Evolutionary conservation across 2,329 filamentous ascomycete species (phyloP).

Genomic region (Annulohypoxylon truncatum): DNA sequence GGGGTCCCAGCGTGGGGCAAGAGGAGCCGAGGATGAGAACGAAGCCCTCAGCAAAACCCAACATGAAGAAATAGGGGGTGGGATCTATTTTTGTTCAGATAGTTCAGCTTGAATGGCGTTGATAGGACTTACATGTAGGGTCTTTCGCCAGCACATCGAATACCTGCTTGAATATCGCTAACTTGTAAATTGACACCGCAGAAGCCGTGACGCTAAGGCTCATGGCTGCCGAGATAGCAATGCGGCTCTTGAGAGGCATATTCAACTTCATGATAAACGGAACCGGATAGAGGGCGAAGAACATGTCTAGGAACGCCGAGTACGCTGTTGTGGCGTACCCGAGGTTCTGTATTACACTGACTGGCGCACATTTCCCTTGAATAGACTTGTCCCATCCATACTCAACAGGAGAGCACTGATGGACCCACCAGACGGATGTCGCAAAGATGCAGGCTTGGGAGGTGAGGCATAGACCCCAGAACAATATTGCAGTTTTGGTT

Average conservation of each 20-base stretch:
- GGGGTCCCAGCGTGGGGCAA: not conserved
- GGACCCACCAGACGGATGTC: slow-evolving; percentile 46
- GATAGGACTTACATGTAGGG: slow-evolving; percentile 42
- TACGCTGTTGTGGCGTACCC: slow-evolving; percentile 44
- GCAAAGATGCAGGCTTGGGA: slow-evolving; percentile 47
- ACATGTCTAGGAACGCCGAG: slow-evolving; percentile 46
- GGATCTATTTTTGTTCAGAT: not conserved
- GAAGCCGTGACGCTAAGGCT: slow-evolving; percentile 41
- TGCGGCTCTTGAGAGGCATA: slow-evolving; percentile 42
- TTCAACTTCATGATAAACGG: slow-evolving; percentile 46
- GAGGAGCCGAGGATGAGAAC: not conserved
- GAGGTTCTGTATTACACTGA: slow-evolving; percentile 34
- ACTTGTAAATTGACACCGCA: slow-evolving; percentile 45
- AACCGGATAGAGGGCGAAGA: slow-evolving; percentile 46
- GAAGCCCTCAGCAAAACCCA: not conserved
- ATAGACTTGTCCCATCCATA: slow-evolving; percentile 42
- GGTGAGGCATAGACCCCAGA: slow-evolving; percentile 46
- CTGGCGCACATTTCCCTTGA: slow-evolving; percentile 36
- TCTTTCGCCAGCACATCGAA: slow-evolving; percentile 36
- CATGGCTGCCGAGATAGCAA: slow-evolving; percentile 39
- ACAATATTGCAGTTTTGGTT: slow-evolving; percentile 42
- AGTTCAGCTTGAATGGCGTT: not conserved
- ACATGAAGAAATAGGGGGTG: not conserved
- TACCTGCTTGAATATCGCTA: slow-evolving; percentile 41
- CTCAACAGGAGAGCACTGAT: slow-evolving; percentile 43